Percentiles rank a stretch among this genome's conserved stretches.
These are phyloP conservation scores for Vitis vinifera DNA, from an alignment of 164 flowering plant genomes.

Conservation along the genomic window ASM3070453v1 NC_081808.1:2407501-2408000, in stretches of 20 bases:
- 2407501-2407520: slow-evolving; percentile 37
- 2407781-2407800: no score
- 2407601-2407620: not conserved
- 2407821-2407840: no score
- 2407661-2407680: not conserved
- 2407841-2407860: no score
- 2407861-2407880: no score
- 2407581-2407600: slow-evolving; percentile 24
- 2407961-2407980: no score
- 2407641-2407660: not conserved
- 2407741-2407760: not conserved
- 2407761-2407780: slow-evolving; percentile 6
- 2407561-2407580: slow-evolving; percentile 35
- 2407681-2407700: not conserved
- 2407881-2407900: no score
- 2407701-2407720: slow-evolving; percentile 11
- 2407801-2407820: no score
- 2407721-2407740: slow-evolving; percentile 4
- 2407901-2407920: no score
- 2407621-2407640: not conserved
- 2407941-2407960: no score
- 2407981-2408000: no score
- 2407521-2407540: not conserved
- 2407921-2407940: no score
- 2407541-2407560: slow-evolving; percentile 19